These are phyloP conservation scores for Furcasterigmium furcatum DNA, from an alignment of 2,329 filamentous ascomycete species.

Conservation along the genomic window DNA sequence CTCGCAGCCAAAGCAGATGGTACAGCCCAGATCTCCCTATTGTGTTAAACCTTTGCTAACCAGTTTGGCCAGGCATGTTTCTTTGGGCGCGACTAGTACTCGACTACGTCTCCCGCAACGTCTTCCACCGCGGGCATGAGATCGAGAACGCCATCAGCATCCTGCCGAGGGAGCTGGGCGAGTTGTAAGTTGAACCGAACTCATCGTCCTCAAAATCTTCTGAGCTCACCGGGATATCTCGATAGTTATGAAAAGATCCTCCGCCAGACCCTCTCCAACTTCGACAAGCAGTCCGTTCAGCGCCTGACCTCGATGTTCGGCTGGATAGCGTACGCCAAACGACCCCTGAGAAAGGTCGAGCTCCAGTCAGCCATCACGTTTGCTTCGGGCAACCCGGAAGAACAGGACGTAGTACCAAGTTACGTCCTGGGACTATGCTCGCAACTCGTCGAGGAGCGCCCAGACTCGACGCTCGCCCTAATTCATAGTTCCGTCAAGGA, in stretches of 20 bases:
- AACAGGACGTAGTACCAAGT: slow-evolving; percentile 11
- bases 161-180: slow-evolving; percentile 16
- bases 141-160: slow-evolving; percentile 16
- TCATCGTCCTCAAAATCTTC: background rate
- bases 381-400: slow-evolving; percentile 7
- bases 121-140: slow-evolving; percentile 21
- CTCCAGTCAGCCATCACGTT: slow-evolving; percentile 27
- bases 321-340: slow-evolving; percentile 29
- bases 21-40: no score
- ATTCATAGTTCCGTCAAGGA: slow-evolving; percentile 21
- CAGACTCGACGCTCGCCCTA: slow-evolving; percentile 15
- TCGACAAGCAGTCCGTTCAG: slow-evolving; percentile 19
- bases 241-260: slow-evolving; percentile 24
- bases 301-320: slow-evolving; percentile 23
- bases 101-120: slow-evolving; percentile 23
- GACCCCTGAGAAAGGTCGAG: slow-evolving; percentile 25
- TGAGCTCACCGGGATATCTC: background rate
- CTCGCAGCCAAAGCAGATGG: slow-evolving; percentile 21
- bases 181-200: slow-evolving; percentile 17
- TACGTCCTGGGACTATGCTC: slow-evolving; percentile 16
- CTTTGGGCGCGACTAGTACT: slow-evolving; percentile 29
- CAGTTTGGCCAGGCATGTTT: slow-evolving; percentile 26
- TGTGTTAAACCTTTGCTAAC: background rate
- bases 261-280: slow-evolving; percentile 13
- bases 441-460: slow-evolving; percentile 14